phyloP scores from a whole-genome alignment of 345 rosid species.

The Citrus cavaleriei region DNA sequence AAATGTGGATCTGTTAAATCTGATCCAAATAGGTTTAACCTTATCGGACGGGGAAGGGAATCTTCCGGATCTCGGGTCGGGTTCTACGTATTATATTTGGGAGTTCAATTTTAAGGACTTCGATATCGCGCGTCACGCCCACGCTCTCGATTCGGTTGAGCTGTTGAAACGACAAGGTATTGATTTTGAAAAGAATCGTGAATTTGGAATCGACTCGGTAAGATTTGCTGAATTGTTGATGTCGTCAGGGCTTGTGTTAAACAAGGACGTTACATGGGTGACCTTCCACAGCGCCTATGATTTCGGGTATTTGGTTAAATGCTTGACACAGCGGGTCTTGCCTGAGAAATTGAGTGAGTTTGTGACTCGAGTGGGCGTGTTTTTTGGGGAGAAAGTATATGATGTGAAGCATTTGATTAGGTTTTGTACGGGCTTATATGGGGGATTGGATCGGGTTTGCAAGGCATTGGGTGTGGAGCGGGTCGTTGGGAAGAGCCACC shows the following conservation, averaged over 20 bases:
- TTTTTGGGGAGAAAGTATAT: conserved; percentile 46
- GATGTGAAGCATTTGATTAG: conserved; percentile 62
- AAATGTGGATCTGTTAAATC: conserved; percentile 50
- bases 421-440: conserved; percentile 38
- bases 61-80: conserved; percentile 54
- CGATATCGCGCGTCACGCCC: conserved; percentile 41
- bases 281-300: conserved; percentile 68
- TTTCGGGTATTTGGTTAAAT: conserved; percentile 61
- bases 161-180: conserved; percentile 57
- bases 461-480: conserved; percentile 36
- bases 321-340: conserved; percentile 34
- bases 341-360: conserved; percentile 40
- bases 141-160: conserved; percentile 55
- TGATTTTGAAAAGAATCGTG: conserved; percentile 45
- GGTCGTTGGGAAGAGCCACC: conserved; percentile 44
- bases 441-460: conserved; percentile 54
- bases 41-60: conserved; percentile 48
- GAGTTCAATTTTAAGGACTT: conserved; percentile 66
- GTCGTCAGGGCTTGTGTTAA: conserved; percentile 53
- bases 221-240: conserved; percentile 50
- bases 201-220: conserved; percentile 39
- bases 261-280: conserved; percentile 55
- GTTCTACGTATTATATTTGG: conserved; percentile 37
- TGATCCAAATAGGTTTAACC: conserved; percentile 63
- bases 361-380: conserved; percentile 25